Evolutionary conservation across 805 yeast genomes (phyloP).

Genomic region (Saccharomyces eubayanus): DNA sequence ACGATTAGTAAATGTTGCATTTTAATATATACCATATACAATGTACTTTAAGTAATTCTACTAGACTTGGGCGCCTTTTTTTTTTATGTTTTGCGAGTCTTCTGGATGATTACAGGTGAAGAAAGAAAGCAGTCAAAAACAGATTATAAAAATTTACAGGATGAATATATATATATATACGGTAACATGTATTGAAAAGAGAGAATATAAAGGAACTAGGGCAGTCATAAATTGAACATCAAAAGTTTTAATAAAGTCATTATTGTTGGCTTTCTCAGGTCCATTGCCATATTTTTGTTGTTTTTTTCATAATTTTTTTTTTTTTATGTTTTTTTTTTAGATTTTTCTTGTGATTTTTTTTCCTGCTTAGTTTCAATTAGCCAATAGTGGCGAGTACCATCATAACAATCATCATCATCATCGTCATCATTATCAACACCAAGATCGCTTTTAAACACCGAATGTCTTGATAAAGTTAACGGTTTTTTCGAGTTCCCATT

Average conservation of each 20-base stretch:
- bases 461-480: constrained; percentile 52
- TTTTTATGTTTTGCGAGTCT: background rate
- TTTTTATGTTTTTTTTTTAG: background rate
- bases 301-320: background rate
- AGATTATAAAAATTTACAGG: background rate
- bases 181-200: background rate
- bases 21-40: background rate
- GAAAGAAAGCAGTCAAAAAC: background rate
- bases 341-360: background rate
- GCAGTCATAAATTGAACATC: background rate
- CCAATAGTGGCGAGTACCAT: background rate
- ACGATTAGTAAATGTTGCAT: constrained; percentile 1
- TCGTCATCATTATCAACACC: too few relatives aligned
- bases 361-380: background rate
- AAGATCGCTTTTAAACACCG: constrained; percentile 42
- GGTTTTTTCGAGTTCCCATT: constrained; percentile 43
- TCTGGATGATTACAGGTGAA: background rate
- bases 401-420: background rate
- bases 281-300: background rate
- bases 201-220: background rate
- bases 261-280: background rate
- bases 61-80: background rate
- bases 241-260: background rate
- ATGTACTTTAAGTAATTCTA: background rate
- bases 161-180: background rate